Evolutionary conservation across 441 rosid species (phyloP), one percentile per base, ranked within the genome.

Genomic region (Adansonia grandidieri): DNA sequence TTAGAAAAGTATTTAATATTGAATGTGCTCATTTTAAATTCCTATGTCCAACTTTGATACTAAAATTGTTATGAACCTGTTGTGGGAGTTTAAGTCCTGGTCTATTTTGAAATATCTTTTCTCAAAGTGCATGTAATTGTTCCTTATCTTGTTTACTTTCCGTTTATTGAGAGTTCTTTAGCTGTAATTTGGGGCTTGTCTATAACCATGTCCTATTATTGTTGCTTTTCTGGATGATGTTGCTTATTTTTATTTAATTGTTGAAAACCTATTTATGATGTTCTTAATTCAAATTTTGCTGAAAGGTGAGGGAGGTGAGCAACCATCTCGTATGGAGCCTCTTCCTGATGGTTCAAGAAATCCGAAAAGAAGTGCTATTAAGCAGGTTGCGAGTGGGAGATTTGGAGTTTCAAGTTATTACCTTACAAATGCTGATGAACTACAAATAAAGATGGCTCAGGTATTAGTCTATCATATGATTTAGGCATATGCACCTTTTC

Each of bases 361-460:
- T 80, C 99, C 98, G 17, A 92, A 89, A 87, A 91, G 99, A 84
- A 97, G 99, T 82, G 92, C 99, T 37, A 97, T 97, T 83, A 97
- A 97, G 91, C 98, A 97, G 80, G 96, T 97, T 76, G 98, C 99
- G 9, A 97, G 99, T 82, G 99, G 99, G 77, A 89, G 99, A 88
- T 97, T 97, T 84, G 99, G 99, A 45, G 99, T 97, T 80, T 92
- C 99, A 5, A 97, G 97, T 84, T 95, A 93, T 84, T 97, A 97
- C 84, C 97, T 97, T 44, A 92, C 98, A 24, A 95, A 97, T 86
- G 99, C 99, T 58, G 99, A 92, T 84, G 99, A 97, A 84, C 84
- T 97, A 74, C 98, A 97, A 83, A 97, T 97, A 67, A 97, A 97
- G 85, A 97, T 97, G 99, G 99, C 99, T 82, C 99, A 97, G 99